These are phyloP conservation scores for Aphanomyces cochlioides DNA, from an alignment of 352 stramenopile genomes.

Conservation along the genomic window DNA sequence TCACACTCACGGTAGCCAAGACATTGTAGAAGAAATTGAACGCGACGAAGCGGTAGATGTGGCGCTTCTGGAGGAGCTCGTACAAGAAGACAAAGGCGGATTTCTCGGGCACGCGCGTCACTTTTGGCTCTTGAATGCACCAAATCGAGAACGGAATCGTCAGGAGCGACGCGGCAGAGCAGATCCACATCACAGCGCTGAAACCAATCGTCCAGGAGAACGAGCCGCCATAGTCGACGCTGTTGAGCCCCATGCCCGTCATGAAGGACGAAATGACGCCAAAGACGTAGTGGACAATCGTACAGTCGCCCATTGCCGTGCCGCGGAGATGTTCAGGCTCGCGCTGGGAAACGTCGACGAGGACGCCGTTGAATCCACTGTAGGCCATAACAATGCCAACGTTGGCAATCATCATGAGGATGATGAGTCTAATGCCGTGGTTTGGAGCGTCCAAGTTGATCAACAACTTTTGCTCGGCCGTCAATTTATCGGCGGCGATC, in stretches of 20 bases:
- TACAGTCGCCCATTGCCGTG: slow-evolving; percentile 32
- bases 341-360: slow-evolving; percentile 46
- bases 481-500: neutral
- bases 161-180: slow-evolving; percentile 42
- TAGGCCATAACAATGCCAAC: slow-evolving; percentile 44
- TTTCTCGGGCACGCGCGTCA: slow-evolving; percentile 1
- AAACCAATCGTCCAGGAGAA: slow-evolving; percentile 52
- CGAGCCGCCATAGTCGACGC: slow-evolving; percentile 44
- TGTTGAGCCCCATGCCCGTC: slow-evolving; percentile 50
- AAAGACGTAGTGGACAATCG: slow-evolving; percentile 40
- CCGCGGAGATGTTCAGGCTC: slow-evolving; percentile 38
- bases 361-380: slow-evolving; percentile 39
- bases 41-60: slow-evolving; percentile 44
- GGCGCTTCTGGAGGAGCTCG: slow-evolving; percentile 46
- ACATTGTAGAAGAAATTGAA: slow-evolving; percentile 51
- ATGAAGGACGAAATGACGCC: neutral
- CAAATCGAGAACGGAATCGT: slow-evolving; percentile 34
- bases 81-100: neutral
- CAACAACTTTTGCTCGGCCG: neutral
- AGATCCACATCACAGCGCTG: slow-evolving; percentile 39
- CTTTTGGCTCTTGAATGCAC: neutral
- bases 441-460: slow-evolving; percentile 41
- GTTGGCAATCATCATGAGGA: slow-evolving; percentile 45
- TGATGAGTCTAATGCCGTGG: slow-evolving; percentile 34
- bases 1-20: slow-evolving; percentile 43